Base-by-base conservation (phyloP, 495 filamentous ascomycete genomes). In the Penicillium salamii region DNA sequence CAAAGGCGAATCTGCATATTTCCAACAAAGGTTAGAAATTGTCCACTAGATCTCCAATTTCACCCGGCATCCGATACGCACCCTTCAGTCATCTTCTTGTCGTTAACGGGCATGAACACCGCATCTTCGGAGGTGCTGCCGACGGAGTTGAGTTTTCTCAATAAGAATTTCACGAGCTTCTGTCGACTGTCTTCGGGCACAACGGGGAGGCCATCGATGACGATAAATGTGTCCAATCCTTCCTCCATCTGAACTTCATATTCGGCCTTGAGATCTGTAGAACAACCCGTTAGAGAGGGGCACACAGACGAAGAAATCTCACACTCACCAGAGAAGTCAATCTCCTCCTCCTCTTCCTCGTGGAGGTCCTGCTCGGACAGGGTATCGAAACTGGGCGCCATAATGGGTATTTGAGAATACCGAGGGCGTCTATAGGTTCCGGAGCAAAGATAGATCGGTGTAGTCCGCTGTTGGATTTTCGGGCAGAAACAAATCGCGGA, bases 181-280 rank as follows among this genome's bases (percentile, higher is more conserved):
- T 89, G 81, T 65, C 87, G 87, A 72, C 81, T 88, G 23, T 89
- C 91, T 63, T 88, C 87, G 46, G 78, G 68, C 38, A 98, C 93
- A 40, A 84, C 71, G 47, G 93, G 93, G 28, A 97, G 81, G 54
- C 93, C 93, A 71, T 98, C 93, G 67, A 96, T 79, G 42, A 97
- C 90, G 48, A 98, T 84, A 59, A 98, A 98, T 53, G 89, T 85
- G 64, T 98, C 93, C 61, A 96, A 83, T 45, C 93, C 92, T 67
- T 96, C 88, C 66, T 98, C 92, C 42, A 96, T 78, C 59, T 91
- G 90, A 33, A 97, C 93, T 68, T 97, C 91, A 62, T 88, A 96
- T 69, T 95, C 88, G 63, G 89, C 90, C 62, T 83, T 78, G 52
- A 98, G 80, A 74, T 98, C 93, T 86, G 57, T 19, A 37, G 39